Percentiles rank a stretch among this genome's conserved stretches.
These are phyloP conservation scores for Neospermospora avenae DNA, from an alignment of 2,329 filamentous ascomycete genomes.

Conservation along the genomic window DNA sequence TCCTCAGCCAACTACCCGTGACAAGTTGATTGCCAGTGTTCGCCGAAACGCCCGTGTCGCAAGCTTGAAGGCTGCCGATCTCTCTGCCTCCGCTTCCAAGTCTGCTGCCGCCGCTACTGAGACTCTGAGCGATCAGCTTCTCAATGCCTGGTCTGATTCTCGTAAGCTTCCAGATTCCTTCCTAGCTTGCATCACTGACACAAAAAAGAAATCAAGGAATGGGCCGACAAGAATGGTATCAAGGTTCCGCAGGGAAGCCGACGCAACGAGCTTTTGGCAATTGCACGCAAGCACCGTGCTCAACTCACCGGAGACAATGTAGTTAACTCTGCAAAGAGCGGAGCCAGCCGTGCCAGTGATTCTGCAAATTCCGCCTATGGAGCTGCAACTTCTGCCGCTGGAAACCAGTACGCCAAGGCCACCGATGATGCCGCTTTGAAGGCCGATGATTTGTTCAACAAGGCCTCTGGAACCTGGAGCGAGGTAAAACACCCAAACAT, in stretches of 20 bases:
- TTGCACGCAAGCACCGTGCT: constrained; percentile 84
- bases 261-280: constrained; percentile 78
- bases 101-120: constrained; percentile 68
- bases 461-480: constrained; percentile 62
- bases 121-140: constrained; percentile 75
- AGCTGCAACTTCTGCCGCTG: constrained; percentile 70
- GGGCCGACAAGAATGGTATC: constrained; percentile 86
- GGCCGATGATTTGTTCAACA: constrained; percentile 64
- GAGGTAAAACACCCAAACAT: constrained; percentile 44
- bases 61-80: constrained; percentile 62
- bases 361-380: constrained; percentile 62
- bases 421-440: constrained; percentile 65
- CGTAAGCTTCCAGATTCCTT: constrained; percentile 30
- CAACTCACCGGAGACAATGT: constrained; percentile 63
- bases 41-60: constrained; percentile 87
- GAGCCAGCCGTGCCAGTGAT: constrained; percentile 66
- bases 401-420: constrained; percentile 73
- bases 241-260: constrained; percentile 89
- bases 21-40: constrained; percentile 83
- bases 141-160: constrained; percentile 86
- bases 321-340: constrained; percentile 58
- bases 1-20: constrained; percentile 79
- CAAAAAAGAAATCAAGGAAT: constrained; percentile 73
- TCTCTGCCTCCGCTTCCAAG: constrained; percentile 57
- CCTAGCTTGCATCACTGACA: constrained; percentile 8